A percentile compares a stretch with the other conserved stretches of the same genome.
Conservation (phyloP, 129 eudicot genomes). For the Gnaphalium uliginosum region DNA sequence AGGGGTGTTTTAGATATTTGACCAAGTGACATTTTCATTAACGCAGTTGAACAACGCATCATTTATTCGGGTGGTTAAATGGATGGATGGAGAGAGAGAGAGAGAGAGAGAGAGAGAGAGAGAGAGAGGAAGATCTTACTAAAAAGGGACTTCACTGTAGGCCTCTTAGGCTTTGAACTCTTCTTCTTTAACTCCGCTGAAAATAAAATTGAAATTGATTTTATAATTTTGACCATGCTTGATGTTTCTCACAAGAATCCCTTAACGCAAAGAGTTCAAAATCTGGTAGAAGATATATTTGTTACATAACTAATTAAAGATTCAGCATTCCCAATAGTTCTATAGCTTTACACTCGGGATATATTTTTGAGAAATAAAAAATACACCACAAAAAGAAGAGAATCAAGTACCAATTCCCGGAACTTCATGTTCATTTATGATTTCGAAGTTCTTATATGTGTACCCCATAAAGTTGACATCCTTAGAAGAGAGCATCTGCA, state of each 20-base stretch:
- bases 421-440: constrained; percentile 85
- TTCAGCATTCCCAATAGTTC: constrained; percentile 17
- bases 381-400: constrained; percentile 21
- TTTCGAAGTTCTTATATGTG: constrained; percentile 91
- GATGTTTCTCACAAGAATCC: constrained; percentile 3
- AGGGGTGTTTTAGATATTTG: not conserved
- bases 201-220: not conserved
- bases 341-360: constrained; percentile 5
- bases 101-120: not conserved
- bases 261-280: constrained; percentile 8
- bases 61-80: too few relatives aligned
- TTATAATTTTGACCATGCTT: constrained; percentile 11
- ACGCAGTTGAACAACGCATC: not conserved
- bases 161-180: constrained; percentile 85
- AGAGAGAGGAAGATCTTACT: constrained; percentile 55
- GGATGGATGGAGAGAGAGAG: not conserved
- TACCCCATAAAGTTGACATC: constrained; percentile 96
- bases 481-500: constrained; percentile 94
- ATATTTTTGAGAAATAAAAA: constrained; percentile 2
- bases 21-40: not conserved
- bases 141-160: constrained; percentile 95
- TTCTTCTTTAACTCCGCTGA: constrained; percentile 97
- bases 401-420: constrained; percentile 68
- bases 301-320: not conserved
- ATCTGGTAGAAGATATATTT: not conserved